Evolutionary conservation across 208 protist species (phyloP), one percentile per base, ranked within the genome.

Genomic region (Leishmania amazonensis): DNA sequence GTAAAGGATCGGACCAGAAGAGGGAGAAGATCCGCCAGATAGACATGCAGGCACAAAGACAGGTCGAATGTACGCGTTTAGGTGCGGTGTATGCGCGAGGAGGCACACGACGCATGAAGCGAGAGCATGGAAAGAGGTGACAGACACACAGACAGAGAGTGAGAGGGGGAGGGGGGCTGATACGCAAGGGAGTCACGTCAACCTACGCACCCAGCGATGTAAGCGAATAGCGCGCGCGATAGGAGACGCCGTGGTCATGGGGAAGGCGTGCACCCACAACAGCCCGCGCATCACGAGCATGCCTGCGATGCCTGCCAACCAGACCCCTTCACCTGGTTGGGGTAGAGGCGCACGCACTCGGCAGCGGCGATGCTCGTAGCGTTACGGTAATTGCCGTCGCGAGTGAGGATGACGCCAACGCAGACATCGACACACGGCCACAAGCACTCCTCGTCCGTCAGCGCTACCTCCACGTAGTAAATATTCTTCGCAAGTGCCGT

Each of bases 311-410:
- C 38, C 58, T 75, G 21, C 60, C 6, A 31, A 19, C 75, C 81
- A 65, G 49, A 74, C 40, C 28, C 75, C 45, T 77, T 58, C 58
- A 86, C 70, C 21, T 83, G 76, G 42, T 68, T 73, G 21, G 80
- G 83, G 24, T 71, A 70, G 3, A 93, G 24, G 1, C 79, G 78
- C n/a, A 95, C 54, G 45, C 83, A 88, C 54, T 76, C 77, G 35
- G 82, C 87, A 7, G 91, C 89, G 0, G 86, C 86, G 40, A 95
- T 86, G 78, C 87, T 93, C 17, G 89, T 92, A 53, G 87, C 79
- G 81, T 93, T 91, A 47, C 84, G 67, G 49, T 86, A 92, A n/a
- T 81, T 77, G 65, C 87, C 83, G 76, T 85, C 70, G 2, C 82
- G 73, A 1, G 86, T 87, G 3, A 96, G 21, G 5, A 92, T 54